Evolutionary conservation across 768 basidiomycete species (phyloP), one percentile per base, ranked within the genome.

Genomic region (Naganishia onofrii): DNA sequence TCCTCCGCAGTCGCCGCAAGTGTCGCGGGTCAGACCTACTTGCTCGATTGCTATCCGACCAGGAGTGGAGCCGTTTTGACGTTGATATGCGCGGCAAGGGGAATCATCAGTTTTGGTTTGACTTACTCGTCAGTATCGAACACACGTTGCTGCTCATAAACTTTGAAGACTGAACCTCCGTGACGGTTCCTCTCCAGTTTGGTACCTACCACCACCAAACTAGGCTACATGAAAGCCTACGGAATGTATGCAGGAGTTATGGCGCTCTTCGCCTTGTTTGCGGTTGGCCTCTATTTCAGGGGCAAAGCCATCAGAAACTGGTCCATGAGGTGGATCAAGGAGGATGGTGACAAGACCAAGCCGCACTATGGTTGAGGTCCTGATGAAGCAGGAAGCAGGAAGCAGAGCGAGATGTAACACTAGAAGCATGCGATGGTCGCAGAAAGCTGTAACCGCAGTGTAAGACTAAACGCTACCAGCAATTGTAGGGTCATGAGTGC

Each of bases 201-300:
- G 28, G 60, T 63, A 7, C 60, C 60, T 3, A 63, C 60, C 13
- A 63, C 60, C 60, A 63, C 36, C 34, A 46, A 38, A 12, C 34
- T 63, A 3, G 60, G 60, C 21, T 63, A 63, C 60, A 38, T 63
- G 60, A 63, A 63, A 28, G 60, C 60, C 36, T 63, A 63, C 36
- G 44, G 34, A 17, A 63, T 63, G 60, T 63, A 63, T 36, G 60
- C 60, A 0, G 44, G 60, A 13, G 60, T 63, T 7, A 63, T 63
- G 60, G 60, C 60, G n/a, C 19, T 46, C 44, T 63, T 63, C 36
- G 60, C 36, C 26, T 42, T 63, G 32, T 42, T 36, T 21, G 34
- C 36, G 36, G 13, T 63, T 36, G 60, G 60, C 6, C 44, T 63
- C 34, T 63, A 63, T 36, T 63, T 63, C 60, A 63, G 42, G 60